Percentiles rank a stretch among this genome's conserved stretches.
phyloP scores from a whole-genome alignment of 192 early-diverging fungal genomes.

The Gonapodya sp. region DNA sequence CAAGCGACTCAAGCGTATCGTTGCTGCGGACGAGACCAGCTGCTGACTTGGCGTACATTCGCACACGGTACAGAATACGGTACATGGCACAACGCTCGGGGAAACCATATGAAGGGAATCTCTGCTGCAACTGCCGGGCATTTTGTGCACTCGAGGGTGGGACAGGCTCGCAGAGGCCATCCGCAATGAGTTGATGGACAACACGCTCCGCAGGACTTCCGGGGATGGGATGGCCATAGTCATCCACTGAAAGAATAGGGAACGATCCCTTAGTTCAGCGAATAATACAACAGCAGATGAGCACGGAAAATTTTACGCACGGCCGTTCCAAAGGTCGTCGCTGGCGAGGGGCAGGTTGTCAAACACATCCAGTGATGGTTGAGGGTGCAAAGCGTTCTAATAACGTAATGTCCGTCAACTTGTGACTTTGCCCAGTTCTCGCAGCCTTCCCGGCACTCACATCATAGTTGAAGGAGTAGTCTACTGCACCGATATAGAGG shows the following conservation, averaged over 20 bases:
- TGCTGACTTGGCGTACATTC: neutral
- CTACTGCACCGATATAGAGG: neutral
- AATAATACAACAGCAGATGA: neutral
- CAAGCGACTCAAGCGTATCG: neutral
- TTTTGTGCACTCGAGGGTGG: neutral
- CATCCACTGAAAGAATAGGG: neutral
- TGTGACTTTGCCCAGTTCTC: neutral
- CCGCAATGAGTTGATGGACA: neutral
- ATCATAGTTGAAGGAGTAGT: neutral
- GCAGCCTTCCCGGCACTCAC: neutral
- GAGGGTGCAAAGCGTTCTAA: neutral
- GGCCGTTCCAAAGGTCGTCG: neutral
- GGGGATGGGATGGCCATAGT: neutral
- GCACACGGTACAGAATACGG: neutral
- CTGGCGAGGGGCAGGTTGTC: neutral
- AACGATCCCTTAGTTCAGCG: no score
- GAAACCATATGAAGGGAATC: neutral
- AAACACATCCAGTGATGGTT: neutral
- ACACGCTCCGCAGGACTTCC: neutral
- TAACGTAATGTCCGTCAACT: neutral
- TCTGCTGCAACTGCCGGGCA: neutral
- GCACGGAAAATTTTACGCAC: neutral
- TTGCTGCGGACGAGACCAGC: neutral
- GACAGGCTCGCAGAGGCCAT: neutral
- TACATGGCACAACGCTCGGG: neutral